Evolutionary conservation across 192 early-diverging fungal species (phyloP).

Genomic region (Umbelopsis vinacea): DNA sequence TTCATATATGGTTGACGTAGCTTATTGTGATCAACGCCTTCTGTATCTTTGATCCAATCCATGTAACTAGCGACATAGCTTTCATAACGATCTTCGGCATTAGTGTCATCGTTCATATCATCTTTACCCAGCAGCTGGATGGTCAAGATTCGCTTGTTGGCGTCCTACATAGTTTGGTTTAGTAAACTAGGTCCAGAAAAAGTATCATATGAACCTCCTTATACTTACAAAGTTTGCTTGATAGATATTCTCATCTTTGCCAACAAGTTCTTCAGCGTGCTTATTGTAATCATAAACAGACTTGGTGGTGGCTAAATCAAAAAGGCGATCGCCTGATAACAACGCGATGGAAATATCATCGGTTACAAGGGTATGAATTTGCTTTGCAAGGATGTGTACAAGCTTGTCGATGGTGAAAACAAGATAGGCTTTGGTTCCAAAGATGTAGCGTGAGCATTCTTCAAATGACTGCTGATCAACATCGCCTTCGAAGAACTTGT

Average conservation of each 20-base stretch:
- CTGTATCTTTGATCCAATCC: conserved; percentile 33
- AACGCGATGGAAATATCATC: conserved; percentile 20
- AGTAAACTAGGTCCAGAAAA: not conserved
- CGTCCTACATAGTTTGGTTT: conserved; percentile 20
- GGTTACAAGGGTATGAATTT: conserved; percentile 30
- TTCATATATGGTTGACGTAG: conserved; percentile 26
- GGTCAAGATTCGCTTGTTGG: not conserved
- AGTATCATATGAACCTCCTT: not conserved
- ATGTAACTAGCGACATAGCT: conserved; percentile 39
- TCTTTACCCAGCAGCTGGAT: conserved; percentile 33
- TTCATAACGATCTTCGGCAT: conserved; percentile 33
- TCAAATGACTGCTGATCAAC: conserved; percentile 85
- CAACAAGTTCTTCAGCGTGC: conserved; percentile 18
- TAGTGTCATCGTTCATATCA: conserved; percentile 18
- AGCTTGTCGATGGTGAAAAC: conserved; percentile 92
- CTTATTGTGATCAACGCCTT: conserved; percentile 22
- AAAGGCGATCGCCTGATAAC: conserved; percentile 6
- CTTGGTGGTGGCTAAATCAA: conserved; percentile 8
- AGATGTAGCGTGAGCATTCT: conserved; percentile 84
- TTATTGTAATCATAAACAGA: conserved; percentile 6
- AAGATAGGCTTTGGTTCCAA: conserved; percentile 87
- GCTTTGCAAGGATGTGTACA: conserved; percentile 77
- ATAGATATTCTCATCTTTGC: conserved; percentile 24
- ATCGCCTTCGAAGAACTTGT: conserved; percentile 80
- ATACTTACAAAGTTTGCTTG: not conserved